Evolutionary conservation across 1,284 basidiomycete genomes (phyloP), one percentile per base, ranked within the genome.

Genomic region (Flammula alnicola): DNA sequence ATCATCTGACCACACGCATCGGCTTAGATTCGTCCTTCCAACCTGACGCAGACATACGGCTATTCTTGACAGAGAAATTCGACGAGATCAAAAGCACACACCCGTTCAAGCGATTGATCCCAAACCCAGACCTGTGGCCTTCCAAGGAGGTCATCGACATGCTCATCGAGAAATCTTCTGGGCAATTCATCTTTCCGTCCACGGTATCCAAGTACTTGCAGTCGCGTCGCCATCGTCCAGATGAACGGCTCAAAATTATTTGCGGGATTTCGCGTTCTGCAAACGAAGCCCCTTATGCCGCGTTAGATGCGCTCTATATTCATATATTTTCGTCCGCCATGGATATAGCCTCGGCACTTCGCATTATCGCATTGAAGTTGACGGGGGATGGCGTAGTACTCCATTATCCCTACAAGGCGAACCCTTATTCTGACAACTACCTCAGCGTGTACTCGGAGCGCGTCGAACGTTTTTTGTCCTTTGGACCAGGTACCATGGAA

Each of bases 141-240:
- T 3, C 12, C 6, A 0, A 1, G 2, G 3, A 1, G 3, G 19
- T 7, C 8, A 10, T 48, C 4, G 22, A 42, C 2, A 16, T 27
- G 4, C 6, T 48, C 4, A 10, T 36, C 8, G 3, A 12, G 1
- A 48, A 48, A 29, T 33, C 47, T 0, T 48, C 47, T 7, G 47
- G 47, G 0, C 47, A 48, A 20, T 48, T 48, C 9, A 48, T 48
- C 9, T 48, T 11, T 29, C 30, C 47, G 3, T 25, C 47, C 3
- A 29, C 26, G 0, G 40, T 42, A 0, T 20, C 42, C 5, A 20
- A 27, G 6, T 48, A 23, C 26, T 3, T 48, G 11, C 42, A 38
- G 3, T 17, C 22, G 2, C 17, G 30, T 0, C 9, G 16, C 31
- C 11, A 22, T 3, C 16, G 17, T 9, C 47, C 47, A 25, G 25